Evolutionary conservation across 2,329 filamentous ascomycete species (phyloP).

Genomic region (Exophiala sp.): DNA sequence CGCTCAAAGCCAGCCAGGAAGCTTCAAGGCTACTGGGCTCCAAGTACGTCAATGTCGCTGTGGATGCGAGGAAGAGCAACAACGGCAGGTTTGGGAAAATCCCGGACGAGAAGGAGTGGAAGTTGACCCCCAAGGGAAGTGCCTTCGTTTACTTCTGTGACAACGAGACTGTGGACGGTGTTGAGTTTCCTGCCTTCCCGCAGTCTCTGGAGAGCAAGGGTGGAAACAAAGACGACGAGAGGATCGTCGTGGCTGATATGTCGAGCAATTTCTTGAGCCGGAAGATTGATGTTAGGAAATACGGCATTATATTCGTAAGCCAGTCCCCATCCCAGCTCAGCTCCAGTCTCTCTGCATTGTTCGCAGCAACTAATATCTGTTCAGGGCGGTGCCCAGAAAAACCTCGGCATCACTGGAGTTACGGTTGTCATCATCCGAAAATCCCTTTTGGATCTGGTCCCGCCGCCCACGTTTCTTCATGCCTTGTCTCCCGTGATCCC

Average conservation of each 20-base stretch:
- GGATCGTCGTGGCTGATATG: conserved; percentile 87
- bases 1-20: conserved; percentile 80
- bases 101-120: conserved; percentile 69
- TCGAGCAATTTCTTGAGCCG: conserved; percentile 86
- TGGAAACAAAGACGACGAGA: conserved; percentile 55
- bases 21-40: conserved; percentile 69
- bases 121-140: conserved; percentile 56
- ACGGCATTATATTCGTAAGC: conserved; percentile 73
- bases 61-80: conserved; percentile 59
- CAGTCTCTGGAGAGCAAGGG: conserved; percentile 53
- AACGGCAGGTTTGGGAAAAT: conserved; percentile 82
- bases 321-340: background rate
- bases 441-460: conserved; percentile 63
- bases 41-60: conserved; percentile 69
- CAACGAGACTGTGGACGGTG: conserved; percentile 77
- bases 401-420: conserved; percentile 77
- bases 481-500: conserved; percentile 60
- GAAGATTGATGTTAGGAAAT: conserved; percentile 69
- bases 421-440: conserved; percentile 83
- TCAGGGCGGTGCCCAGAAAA: conserved; percentile 78
- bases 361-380: conserved; percentile 2
- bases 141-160: conserved; percentile 84
- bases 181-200: conserved; percentile 77
- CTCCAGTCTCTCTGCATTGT: background rate
- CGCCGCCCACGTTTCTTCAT: conserved; percentile 63